Base-by-base conservation (phyloP, 2,329 filamentous ascomycete species). In the Fusarium stilboides region DNA sequence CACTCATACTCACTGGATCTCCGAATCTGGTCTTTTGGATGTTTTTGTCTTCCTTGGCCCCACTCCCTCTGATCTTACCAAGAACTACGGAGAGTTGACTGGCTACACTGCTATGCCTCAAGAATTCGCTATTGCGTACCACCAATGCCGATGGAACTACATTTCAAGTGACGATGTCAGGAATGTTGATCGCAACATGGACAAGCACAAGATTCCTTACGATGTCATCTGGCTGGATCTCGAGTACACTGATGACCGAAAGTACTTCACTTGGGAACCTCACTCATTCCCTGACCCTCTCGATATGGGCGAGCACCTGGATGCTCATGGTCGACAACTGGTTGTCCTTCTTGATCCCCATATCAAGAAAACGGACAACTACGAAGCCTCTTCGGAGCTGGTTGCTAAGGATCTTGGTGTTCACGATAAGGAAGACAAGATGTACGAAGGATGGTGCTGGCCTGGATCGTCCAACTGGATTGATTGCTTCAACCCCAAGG, bases 121-220 rank as follows among this genome's bases (percentile, higher is more conserved):
- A 75, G 92, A 96, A 68, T 98, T 98, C 74, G 88, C 95, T 3
- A 89, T 99, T 71, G 96, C 89, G 14, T 98, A 98, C 80, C 96
- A 99, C 77, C 96, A 99, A 80, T 98, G 96, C 79, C 92, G 96
- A 74, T 99, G 96, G 96, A 99, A 99, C 82, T 99, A 99, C 78
- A 91, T 98, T 58, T 97, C 94, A 2, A 95, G 98, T 74, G 94
- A 98, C 69, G 96, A 99, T 80, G 94, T 99, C 61, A 97, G 93
- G 79, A 94, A 98, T 75, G 95, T 99, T 42, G 94, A 98, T 78
- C 90, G 92, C 70, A 97, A 97, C 79, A 97, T 99, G 83, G 94
- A 98, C 83, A 97, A 96, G 82, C 89, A 91, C 81, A 91, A 93
- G 77, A 98, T 99, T 56, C 96, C 96, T 0, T 99, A 98, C 82